phyloP scores from a whole-genome alignment of 2,329 filamentous ascomycete genomes.

The Cladosporium sp. region DNA sequence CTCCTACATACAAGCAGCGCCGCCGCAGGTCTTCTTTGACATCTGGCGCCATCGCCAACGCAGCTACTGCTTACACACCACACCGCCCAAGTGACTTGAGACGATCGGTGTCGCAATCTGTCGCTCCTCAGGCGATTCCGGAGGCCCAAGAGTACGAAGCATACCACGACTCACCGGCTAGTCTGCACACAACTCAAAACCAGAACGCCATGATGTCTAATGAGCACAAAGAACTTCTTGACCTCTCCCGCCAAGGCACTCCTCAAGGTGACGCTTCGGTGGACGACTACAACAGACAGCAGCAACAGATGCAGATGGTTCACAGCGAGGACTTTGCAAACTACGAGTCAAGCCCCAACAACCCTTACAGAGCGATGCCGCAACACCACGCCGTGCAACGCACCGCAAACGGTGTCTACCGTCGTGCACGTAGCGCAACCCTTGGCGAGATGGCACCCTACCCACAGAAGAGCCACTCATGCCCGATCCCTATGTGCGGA shows the following conservation, averaged over 20 bases:
- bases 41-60: slow-evolving; percentile 49
- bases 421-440: slow-evolving; percentile 87
- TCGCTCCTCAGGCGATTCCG: slow-evolving; percentile 63
- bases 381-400: slow-evolving; percentile 57
- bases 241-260: slow-evolving; percentile 87
- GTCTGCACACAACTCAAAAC: slow-evolving; percentile 69
- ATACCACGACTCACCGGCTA: slow-evolving; percentile 73
- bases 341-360: slow-evolving; percentile 46
- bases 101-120: slow-evolving; percentile 83
- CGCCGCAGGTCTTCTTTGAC: slow-evolving; percentile 90
- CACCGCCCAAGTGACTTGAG: slow-evolving; percentile 87
- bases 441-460: slow-evolving; percentile 96
- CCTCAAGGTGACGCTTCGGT: slow-evolving; percentile 73
- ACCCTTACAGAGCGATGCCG: slow-evolving; percentile 41
- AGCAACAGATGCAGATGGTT: slow-evolving; percentile 59
- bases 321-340: slow-evolving; percentile 68
- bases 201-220: slow-evolving; percentile 53
- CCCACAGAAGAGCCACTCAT: slow-evolving; percentile 96
- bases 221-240: slow-evolving; percentile 74
- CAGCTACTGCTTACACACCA: slow-evolving; percentile 50
- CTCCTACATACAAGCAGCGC: slow-evolving; percentile 97
- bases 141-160: slow-evolving; percentile 62
- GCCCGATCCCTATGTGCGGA: slow-evolving; percentile 96
- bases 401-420: slow-evolving; percentile 68
- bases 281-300: slow-evolving; percentile 65